Evolutionary conservation across 768 basidiomycete genomes (phyloP).

Genomic region (Phanerochaete carnosa): DNA sequence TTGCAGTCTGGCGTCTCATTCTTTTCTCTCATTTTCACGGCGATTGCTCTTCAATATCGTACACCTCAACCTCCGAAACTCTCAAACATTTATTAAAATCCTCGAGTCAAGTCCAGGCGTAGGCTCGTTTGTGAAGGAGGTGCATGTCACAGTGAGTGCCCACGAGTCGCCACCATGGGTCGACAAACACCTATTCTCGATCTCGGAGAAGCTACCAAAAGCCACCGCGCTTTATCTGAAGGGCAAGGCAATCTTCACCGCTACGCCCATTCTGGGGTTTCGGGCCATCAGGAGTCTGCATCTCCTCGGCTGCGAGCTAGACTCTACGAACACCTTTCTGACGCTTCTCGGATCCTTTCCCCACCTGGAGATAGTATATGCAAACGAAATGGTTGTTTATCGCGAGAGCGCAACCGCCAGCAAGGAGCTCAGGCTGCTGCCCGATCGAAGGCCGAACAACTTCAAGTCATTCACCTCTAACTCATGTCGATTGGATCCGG

Average conservation of each 20-base stretch:
- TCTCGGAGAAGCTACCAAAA: constrained; percentile 11
- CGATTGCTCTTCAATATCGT: constrained; percentile 8
- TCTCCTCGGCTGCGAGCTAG: constrained; percentile 7
- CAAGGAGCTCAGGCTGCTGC: not conserved
- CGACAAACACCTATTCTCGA: constrained; percentile 5
- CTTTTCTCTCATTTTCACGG: constrained; percentile 8
- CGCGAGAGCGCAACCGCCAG: constrained; percentile 1
- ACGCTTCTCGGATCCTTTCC: constrained; percentile 8
- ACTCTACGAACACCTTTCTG: constrained; percentile 11
- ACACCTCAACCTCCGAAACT: constrained; percentile 6
- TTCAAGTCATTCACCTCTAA: constrained; percentile 5
- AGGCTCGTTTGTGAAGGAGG: constrained; percentile 7
- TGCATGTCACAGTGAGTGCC: constrained; percentile 5
- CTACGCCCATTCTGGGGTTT: constrained; percentile 8
- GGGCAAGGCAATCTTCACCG: constrained; percentile 10
- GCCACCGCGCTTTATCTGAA: constrained; percentile 5
- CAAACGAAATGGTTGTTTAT: constrained; percentile 12
- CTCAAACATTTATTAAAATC: constrained; percentile 3
- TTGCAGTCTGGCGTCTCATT: constrained; percentile 15
- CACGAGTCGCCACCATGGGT: constrained; percentile 9
- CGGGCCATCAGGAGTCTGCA: constrained; percentile 1
- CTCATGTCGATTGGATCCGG: constrained; percentile 5
- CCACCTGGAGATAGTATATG: constrained; percentile 4
- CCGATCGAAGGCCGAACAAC: not conserved
- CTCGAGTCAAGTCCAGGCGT: constrained; percentile 5